Evolutionary conservation across 371 early-diverging fungal genomes (phyloP).

Genomic region (Mucor racemosus): DNA sequence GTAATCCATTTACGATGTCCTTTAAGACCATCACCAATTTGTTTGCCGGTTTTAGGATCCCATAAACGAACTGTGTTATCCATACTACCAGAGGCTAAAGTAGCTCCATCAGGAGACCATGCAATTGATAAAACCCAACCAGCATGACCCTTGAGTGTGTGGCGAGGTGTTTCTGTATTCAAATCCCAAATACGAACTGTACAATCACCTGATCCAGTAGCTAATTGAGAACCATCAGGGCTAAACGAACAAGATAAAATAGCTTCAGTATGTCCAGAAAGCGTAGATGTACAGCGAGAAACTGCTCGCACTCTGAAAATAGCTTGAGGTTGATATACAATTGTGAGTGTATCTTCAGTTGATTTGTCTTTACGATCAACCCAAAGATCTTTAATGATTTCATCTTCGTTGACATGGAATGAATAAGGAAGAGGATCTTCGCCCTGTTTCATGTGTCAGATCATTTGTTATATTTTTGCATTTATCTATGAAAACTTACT

Average conservation of each 20-base stretch:
- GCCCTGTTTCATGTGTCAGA: slow-evolving; percentile 27
- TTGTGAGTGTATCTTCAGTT: slow-evolving; percentile 84
- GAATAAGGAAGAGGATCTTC: slow-evolving; percentile 92
- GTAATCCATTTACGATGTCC: slow-evolving; percentile 94
- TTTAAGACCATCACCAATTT: slow-evolving; percentile 77
- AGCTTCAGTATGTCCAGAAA: slow-evolving; percentile 94
- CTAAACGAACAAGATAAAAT: slow-evolving; percentile 87
- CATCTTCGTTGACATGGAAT: slow-evolving; percentile 85
- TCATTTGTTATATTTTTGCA: not conserved
- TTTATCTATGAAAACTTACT: slow-evolving; percentile 48
- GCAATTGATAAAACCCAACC: slow-evolving; percentile 95
- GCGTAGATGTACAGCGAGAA: slow-evolving; percentile 85
- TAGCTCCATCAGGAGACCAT: slow-evolving; percentile 90
- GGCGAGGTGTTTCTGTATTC: slow-evolving; percentile 88
- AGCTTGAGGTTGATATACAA: slow-evolving; percentile 93
- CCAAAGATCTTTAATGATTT: slow-evolving; percentile 76
- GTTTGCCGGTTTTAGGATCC: slow-evolving; percentile 85
- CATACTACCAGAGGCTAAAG: slow-evolving; percentile 93
- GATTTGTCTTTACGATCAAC: slow-evolving; percentile 76
- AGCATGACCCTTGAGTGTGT: slow-evolving; percentile 78
- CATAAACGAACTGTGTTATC: slow-evolving; percentile 91
- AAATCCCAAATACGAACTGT: slow-evolving; percentile 98
- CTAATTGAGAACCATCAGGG: slow-evolving; percentile 91
- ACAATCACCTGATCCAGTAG: slow-evolving; percentile 95
- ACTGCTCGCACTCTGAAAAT: slow-evolving; percentile 92